Conservation (phyloP, 331 rosid species). For the Dryas integrifolia region DNA sequence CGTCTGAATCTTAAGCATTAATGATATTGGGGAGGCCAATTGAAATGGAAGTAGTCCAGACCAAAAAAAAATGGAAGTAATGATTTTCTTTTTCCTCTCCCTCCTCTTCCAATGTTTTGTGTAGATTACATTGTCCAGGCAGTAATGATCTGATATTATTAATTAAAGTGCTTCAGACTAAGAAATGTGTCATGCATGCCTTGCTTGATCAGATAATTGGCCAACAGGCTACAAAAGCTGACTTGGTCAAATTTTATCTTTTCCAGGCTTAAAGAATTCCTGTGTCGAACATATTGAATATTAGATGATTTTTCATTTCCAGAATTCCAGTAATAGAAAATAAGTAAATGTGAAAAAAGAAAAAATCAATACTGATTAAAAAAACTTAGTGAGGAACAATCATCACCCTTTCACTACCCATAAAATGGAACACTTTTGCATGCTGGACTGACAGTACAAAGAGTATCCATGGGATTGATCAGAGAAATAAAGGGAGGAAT, state of each 20-base stretch:
- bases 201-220: background rate
- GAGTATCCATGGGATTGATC: background rate
- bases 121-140: background rate
- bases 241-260: background rate
- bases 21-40: background rate
- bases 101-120: background rate
- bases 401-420: background rate
- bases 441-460: conserved; percentile 16
- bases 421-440: conserved; percentile 11
- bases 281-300: too few species aligned
- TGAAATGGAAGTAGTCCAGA: background rate
- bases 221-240: background rate
- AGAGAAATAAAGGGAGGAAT: too few species aligned
- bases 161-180: background rate
- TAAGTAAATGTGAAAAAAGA: too few species aligned
- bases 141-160: background rate
- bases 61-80: background rate
- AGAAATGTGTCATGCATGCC: background rate
- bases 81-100: background rate
- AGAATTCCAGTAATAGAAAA: background rate
- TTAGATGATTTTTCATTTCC: background rate
- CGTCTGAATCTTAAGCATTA: background rate
- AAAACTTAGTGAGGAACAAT: background rate
- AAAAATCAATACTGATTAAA: background rate
- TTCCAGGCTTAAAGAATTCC: background rate